These are phyloP conservation scores for Conidiobolus incongruus DNA, from an alignment of 371 early-diverging fungal species.

Conservation along the genomic window DNA sequence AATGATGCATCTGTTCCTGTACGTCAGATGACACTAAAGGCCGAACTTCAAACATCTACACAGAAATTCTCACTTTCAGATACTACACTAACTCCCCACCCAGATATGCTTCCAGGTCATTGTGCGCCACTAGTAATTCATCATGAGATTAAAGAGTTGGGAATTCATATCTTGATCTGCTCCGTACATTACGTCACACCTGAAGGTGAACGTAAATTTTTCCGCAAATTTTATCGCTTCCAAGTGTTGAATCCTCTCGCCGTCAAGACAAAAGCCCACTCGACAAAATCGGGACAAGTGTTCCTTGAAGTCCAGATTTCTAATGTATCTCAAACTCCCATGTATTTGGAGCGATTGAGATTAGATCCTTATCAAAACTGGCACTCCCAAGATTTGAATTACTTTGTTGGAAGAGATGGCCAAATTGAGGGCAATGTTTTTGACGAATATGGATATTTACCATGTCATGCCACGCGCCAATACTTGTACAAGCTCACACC, in stretches of 20 bases:
- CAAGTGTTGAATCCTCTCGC: conserved; percentile 86
- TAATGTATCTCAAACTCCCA: conserved; percentile 50
- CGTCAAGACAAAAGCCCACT: conserved; percentile 88
- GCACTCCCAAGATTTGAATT: conserved; percentile 35
- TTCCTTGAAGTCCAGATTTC: conserved; percentile 85
- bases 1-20: conserved; percentile 40
- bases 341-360: conserved; percentile 71
- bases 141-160: conserved; percentile 90
- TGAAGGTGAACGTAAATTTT: conserved; percentile 37
- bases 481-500: conserved; percentile 71
- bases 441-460: conserved; percentile 25
- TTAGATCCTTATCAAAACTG: conserved; percentile 67
- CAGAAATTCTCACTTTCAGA: conserved; percentile 54
- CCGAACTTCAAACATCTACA: conserved; percentile 67
- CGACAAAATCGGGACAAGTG: conserved; percentile 36
- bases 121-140: conserved; percentile 45
- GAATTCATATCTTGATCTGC: conserved; percentile 76
- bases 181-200: conserved; percentile 53
- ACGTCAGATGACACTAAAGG: conserved; percentile 47
- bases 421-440: conserved; percentile 17
- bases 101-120: conserved; percentile 18
- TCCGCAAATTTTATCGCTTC: conserved; percentile 85
- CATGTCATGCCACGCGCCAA: conserved; percentile 65
- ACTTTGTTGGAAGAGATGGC: conserved; percentile 7
- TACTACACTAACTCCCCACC: conserved; percentile 16